Evolutionary conservation across 2,329 filamentous ascomycete species (phyloP), one percentile per base, ranked within the genome.

Genomic region (Balansia obtecta): DNA sequence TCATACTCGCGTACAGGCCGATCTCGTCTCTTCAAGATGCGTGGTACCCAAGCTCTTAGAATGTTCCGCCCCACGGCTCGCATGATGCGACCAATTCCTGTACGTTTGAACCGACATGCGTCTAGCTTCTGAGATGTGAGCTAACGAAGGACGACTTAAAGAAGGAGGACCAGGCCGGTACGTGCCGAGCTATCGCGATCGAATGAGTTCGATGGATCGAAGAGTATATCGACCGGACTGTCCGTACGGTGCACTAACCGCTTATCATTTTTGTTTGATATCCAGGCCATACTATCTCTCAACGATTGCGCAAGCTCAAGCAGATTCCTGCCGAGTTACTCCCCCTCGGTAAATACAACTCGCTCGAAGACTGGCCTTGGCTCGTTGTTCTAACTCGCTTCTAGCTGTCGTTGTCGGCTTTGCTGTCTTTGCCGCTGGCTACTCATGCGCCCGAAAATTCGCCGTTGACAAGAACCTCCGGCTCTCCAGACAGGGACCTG

Each of bases 221-320:
- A 38, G 4, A 38, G 10, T 20, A 32, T 20, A 11, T 33, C 33
- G 18, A n/a, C 4, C 22, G 44, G 40, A 45, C 30, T 46, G 10
- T 10, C 2, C 13, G 32, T 1, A 11, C 39, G 12, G 30, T 39
- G 12, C 20, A 45, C 43, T 49, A 39, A 43, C 38, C 8, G 20
- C 42, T 20, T 16, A 11, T 34, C 46, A 22, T 20, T 16, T 13
- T 46, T 27, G 5, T 46, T 27, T 27, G 8, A 27, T 27, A 8
- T 27, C 59, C 55, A 98, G 93, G 88, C 68, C 93, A 97, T 76
- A 96, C 91, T 63, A 82, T 97, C 71, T 95, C 91, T 59, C 93
- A 97, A 77, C 88, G 91, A 68, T 77, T 98, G 63, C 86, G 90
- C 68, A 85, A 82, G 67, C 77, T 96, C 65, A 90, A 86, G 79